Percentiles rank a stretch among this genome's conserved stretches.
Evolutionary conservation across 129 eudicot species (phyloP).

Genomic region (Artemisia annua): DNA sequence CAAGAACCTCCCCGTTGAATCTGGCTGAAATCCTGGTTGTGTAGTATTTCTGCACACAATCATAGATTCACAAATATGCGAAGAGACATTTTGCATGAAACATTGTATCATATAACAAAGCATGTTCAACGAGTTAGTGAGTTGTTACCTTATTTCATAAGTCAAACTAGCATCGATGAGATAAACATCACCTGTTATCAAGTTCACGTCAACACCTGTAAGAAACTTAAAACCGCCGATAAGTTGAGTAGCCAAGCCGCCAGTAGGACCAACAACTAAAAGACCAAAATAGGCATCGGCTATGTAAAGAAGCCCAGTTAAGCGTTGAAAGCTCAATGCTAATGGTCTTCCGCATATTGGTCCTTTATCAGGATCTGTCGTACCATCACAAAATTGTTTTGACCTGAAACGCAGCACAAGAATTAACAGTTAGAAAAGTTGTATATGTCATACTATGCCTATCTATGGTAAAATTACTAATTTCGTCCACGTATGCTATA

Average conservation of each 20-base stretch:
- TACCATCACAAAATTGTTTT: constrained; percentile 25
- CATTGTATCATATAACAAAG: neutral
- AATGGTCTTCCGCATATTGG: constrained; percentile 38
- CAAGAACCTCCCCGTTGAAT: constrained; percentile 25
- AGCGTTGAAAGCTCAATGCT: constrained; percentile 30
- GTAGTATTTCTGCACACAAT: constrained; percentile 14
- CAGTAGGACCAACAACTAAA: neutral
- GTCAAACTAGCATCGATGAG: constrained; percentile 30
- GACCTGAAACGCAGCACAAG: no score
- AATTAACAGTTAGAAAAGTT: no score
- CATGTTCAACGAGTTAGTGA: neutral
- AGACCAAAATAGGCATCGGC: neutral
- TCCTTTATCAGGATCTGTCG: constrained; percentile 21
- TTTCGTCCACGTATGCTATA: no score
- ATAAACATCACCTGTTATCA: constrained; percentile 24
- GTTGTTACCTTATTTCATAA: constrained; percentile 28
- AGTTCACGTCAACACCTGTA: constrained; percentile 26
- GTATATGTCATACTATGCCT: no score
- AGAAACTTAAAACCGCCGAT: constrained; percentile 27
- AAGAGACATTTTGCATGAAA: neutral
- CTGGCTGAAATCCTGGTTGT: constrained; percentile 21
- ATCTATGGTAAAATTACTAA: no score
- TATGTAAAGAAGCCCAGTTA: constrained; percentile 24
- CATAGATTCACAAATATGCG: neutral
- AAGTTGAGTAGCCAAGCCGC: constrained; percentile 36